These are phyloP conservation scores for Coniosporium tulheliwenetii DNA, from an alignment of 2,329 filamentous ascomycete genomes.

Conservation along the genomic window DNA sequence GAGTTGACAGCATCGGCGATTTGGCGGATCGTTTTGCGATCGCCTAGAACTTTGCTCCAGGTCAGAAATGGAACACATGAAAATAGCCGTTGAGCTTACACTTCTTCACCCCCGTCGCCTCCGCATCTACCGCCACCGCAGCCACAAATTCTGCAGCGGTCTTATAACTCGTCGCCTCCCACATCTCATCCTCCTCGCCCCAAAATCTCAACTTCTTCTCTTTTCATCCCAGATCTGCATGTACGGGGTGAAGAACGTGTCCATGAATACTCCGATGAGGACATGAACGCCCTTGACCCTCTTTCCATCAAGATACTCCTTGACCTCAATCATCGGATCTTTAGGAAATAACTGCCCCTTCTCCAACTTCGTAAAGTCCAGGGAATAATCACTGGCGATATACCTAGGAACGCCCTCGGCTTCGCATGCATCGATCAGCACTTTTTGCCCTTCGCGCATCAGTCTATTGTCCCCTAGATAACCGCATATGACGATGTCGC, in stretches of 20 bases:
- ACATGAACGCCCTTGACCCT: slow-evolving; percentile 24
- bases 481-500: slow-evolving; percentile 23
- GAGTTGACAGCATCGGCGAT: slow-evolving; percentile 11
- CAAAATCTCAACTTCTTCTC: slow-evolving; percentile 15
- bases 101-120: slow-evolving; percentile 7
- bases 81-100: slow-evolving; percentile 6
- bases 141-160: slow-evolving; percentile 22
- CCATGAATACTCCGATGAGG: slow-evolving; percentile 23
- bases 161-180: slow-evolving; percentile 21
- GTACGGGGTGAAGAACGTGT: slow-evolving; percentile 14
- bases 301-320: slow-evolving; percentile 22
- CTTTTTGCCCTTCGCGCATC: slow-evolving; percentile 26
- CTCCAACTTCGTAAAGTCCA: slow-evolving; percentile 25
- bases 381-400: slow-evolving; percentile 23
- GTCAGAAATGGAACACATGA: slow-evolving; percentile 1
- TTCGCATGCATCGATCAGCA: slow-evolving; percentile 24
- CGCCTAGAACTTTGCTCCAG: slow-evolving; percentile 17
- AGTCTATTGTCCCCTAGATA: slow-evolving; percentile 22
- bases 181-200: slow-evolving; percentile 20
- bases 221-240: slow-evolving; percentile 11
- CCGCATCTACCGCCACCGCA: slow-evolving; percentile 12
- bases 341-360: slow-evolving; percentile 21
- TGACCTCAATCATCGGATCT: slow-evolving; percentile 24
- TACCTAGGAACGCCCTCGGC: slow-evolving; percentile 20
- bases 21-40: slow-evolving; percentile 11